phyloP scores from a whole-genome alignment of 768 basidiomycete genomes.

The Suillus spraguei region DNA sequence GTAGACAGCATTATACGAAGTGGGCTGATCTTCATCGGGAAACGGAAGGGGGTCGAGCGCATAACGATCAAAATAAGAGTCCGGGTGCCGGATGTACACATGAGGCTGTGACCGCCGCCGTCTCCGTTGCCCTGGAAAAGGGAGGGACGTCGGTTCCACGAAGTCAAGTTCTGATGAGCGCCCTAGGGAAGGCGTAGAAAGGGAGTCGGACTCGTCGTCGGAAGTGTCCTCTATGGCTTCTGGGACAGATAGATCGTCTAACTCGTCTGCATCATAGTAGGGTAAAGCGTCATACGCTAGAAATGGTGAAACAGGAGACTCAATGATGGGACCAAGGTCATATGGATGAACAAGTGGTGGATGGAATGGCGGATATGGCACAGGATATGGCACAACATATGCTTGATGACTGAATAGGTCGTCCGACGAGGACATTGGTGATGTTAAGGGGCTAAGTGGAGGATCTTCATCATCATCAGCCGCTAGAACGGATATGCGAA shows the following conservation, averaged over 20 bases:
- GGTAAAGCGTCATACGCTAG: conserved; percentile 57
- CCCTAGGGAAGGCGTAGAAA: conserved; percentile 60
- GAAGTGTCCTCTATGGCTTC: conserved; percentile 85
- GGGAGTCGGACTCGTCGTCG: conserved; percentile 81
- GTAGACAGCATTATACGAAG: conserved; percentile 54
- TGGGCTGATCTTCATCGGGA: conserved; percentile 50
- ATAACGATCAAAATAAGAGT: conserved; percentile 64
- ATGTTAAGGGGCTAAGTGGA: conserved; percentile 60
- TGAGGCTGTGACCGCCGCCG: conserved; percentile 49
- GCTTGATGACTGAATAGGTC: conserved; percentile 60
- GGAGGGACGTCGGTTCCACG: conserved; percentile 51
- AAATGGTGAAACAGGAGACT: conserved; percentile 42
- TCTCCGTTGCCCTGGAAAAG: conserved; percentile 53
- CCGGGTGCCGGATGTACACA: conserved; percentile 62
- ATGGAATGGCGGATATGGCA: conserved; percentile 66
- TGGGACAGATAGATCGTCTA: conserved; percentile 70
- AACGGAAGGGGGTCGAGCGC: conserved; percentile 76
- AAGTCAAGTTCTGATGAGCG: conserved; percentile 60
- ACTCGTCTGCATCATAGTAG: conserved; percentile 62
- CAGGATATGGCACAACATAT: conserved; percentile 58
- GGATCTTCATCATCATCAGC: conserved; percentile 64
- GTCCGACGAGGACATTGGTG: conserved; percentile 79
- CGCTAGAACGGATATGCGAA: conserved; percentile 47
- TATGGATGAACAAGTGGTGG: conserved; percentile 58
- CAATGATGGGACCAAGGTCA: conserved; percentile 45